Base-by-base conservation (phyloP, 441 rosid species). In the Codiaeum variegatum region DNA sequence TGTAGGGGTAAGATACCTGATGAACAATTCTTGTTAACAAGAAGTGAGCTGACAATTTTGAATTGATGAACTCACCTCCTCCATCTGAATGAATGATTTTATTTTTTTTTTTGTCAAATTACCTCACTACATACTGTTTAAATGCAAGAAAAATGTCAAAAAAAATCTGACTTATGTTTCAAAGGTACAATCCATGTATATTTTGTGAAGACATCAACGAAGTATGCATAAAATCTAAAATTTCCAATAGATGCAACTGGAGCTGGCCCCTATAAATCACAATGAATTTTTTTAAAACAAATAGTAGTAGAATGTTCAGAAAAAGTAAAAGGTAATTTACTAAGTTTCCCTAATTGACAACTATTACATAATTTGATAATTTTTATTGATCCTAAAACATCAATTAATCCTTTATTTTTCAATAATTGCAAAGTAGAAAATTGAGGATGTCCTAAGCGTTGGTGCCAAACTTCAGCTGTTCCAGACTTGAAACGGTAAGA, bases 401-500 rank as follows among this genome's bases (percentile, higher is more conserved):
- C 44, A 40, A 40, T 40, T 10, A 40, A 40, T 10, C 44, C 44
- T 40, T 40, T 40, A 40, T 40, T 40, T 40, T 40, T 40, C 10
- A 40, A 29, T 24, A 51, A 1, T 29, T 66, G 58, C 6, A 74
- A 1, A 21, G 58, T 24, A 6, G 32, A 66, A 66, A 2, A 19
- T 16, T 78, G 34, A 6, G 81, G 78, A 18, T 78, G 78, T 5
- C 76, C 73, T 28, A 78, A 10, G 7, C 54, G 19, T 65, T 64
- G 47, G 18, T 78, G 72, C 42, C 81, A 78, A 44, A 67, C 8
- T 2, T 62, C 54, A 21, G 10, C 7, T 9, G 61, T 47, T 16
- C 60, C 31, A 0, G 49, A 67, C 36, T 54, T 77, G 26, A 67
- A 67, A 0, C 31, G 38, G 51, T 72, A 6, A 0, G 73, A 40